Evolutionary conservation across 148 eudicot genomes (phyloP), one percentile per base, ranked within the genome.

Genomic region (Cornus florida): DNA sequence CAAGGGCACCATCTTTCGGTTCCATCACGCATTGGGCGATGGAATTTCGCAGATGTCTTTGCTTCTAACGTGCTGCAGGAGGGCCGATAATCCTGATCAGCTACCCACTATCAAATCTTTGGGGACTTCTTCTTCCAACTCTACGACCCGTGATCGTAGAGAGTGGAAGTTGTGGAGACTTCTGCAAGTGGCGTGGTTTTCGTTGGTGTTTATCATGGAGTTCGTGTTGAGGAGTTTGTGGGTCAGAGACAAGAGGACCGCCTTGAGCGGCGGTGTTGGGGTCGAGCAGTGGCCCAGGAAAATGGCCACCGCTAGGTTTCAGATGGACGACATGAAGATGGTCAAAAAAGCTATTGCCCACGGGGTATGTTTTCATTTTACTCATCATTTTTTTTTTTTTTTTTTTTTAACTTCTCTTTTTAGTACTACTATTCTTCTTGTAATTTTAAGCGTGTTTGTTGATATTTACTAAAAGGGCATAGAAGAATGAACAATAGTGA

Each of bases 21-120:
- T 92, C 7, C 98, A 94, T 33, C 98, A 94, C 78, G 88, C 92
- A 0, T 31, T 92, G n/a, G 98, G 98, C 2, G 98, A 94, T 70
- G 98, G 94, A 2, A 82, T 86, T 5, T 92, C 97, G 8, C 64
- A 92, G 73, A 88, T 94, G 93, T 86, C 98, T 0, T 33, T 90
- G 90, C 59, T 94, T 17, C n/a, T 82, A 46, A 70, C 91, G 70
- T 73, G 80, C 32, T 90, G 83, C 59, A 39, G 86, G 74, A 68
- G 71, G 57, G 83, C 70, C 7, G 84, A 82, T 35, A 87, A 84
- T 67, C 82, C 85, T 3, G 71, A 70, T 33, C 67, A 60, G 82
- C 73, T 23, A 72, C 88, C 89, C 24, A 68, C 24, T 1, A 73
- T 83, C 4, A 70, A 12, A 11, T 75, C 75, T 10, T 69, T 84